These are phyloP conservation scores for Middelhovenomyces tepae DNA, from an alignment of 805 yeast genomes.

Conservation along the genomic window DNA sequence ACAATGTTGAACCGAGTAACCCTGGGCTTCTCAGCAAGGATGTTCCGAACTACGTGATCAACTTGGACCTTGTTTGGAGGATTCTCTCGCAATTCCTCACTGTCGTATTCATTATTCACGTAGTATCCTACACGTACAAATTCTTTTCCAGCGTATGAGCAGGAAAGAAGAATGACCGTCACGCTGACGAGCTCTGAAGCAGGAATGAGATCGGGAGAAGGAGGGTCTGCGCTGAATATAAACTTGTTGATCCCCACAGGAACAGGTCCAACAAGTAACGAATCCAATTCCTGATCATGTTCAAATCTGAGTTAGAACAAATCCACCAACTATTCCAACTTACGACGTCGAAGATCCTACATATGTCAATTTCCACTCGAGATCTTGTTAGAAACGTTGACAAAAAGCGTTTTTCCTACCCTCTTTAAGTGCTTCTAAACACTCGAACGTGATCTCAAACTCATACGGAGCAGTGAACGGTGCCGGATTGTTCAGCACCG, in stretches of 20 bases:
- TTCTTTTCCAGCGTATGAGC: constrained; percentile 88
- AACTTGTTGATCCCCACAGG: constrained; percentile 96
- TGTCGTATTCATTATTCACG: constrained; percentile 93
- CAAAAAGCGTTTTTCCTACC: constrained; percentile 24
- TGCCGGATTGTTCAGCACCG: constrained; percentile 91
- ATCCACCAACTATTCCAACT: constrained; percentile 9
- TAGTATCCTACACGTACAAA: constrained; percentile 97
- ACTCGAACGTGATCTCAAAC: constrained; percentile 95
- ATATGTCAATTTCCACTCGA: constrained; percentile 95
- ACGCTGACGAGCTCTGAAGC: constrained; percentile 92
- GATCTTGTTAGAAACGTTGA: constrained; percentile 44
- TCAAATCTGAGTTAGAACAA: constrained; percentile 41
- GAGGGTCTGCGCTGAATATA: constrained; percentile 90
- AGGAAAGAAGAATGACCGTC: constrained; percentile 85
- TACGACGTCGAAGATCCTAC: constrained; percentile 89
- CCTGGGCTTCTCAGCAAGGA: constrained; percentile 93
- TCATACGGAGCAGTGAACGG: constrained; percentile 88
- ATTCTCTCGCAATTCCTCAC: constrained; percentile 84
- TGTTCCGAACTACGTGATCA: constrained; percentile 87
- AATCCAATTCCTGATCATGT: constrained; percentile 94
- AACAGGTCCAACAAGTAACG: constrained; percentile 95
- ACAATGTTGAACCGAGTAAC: constrained; percentile 95
- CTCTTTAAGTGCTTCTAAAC: constrained; percentile 82
- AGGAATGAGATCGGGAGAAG: constrained; percentile 91
- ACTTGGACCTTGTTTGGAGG: constrained; percentile 93